Conservation (phyloP, 257 asterid genomes). For the Apocynum venetum region DNA sequence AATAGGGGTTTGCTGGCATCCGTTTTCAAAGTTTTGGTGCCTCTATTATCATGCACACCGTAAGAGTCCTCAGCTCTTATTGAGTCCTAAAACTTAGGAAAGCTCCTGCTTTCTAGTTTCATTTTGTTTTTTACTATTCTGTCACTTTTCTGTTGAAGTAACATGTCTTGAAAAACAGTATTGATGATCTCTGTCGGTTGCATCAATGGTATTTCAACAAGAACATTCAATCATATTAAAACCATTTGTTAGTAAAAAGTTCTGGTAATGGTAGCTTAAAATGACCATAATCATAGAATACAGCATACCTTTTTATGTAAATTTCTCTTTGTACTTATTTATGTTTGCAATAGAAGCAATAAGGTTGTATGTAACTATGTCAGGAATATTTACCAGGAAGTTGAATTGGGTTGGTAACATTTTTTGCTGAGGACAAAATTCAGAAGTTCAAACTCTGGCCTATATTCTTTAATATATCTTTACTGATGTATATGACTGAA, state of each 20-base stretch:
- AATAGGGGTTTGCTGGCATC: slow-evolving; percentile 62
- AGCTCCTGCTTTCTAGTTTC: background rate
- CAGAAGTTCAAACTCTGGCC: background rate
- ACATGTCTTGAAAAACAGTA: background rate
- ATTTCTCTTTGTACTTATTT: background rate
- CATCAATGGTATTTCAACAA: background rate
- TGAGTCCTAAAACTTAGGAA: background rate
- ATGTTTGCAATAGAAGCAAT: background rate
- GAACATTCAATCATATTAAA: background rate
- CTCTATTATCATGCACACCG: slow-evolving; percentile 91
- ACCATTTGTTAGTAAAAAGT: background rate
- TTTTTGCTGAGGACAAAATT: background rate
- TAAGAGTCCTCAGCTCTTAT: slow-evolving; percentile 35
- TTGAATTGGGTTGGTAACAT: background rate
- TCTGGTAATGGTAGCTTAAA: background rate
- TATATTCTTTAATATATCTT: too few species aligned
- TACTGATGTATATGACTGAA: too few species aligned
- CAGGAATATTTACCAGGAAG: background rate
- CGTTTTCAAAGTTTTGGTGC: slow-evolving; percentile 70
- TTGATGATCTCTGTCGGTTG: slow-evolving; percentile 11
- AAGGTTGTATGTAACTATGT: background rate
- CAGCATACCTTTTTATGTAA: background rate
- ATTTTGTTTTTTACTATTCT: slow-evolving; percentile 14
- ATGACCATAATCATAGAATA: background rate
- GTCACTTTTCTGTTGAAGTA: slow-evolving; percentile 15